Percentiles rank a stretch among this genome's conserved stretches.
Conservation (phyloP, 225 moss, liverwort and hornwort genomes). For the Marchantia polymorpha region DNA sequence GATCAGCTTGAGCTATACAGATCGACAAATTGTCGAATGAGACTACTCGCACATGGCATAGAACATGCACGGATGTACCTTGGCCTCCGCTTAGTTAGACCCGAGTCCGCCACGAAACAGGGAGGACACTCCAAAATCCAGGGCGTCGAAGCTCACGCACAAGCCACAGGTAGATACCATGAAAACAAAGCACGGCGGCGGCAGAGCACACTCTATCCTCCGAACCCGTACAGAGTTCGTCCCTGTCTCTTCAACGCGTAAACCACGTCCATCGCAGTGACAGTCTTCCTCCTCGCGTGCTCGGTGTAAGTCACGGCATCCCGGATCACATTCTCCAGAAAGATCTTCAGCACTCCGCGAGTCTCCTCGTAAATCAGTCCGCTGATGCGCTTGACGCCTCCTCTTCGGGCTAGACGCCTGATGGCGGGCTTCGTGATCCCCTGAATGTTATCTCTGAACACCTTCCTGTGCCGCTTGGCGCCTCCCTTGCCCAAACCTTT, state of each 20-base stretch:
- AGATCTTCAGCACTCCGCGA: conserved; percentile 33
- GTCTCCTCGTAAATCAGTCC: conserved; percentile 27
- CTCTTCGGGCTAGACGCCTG: conserved; percentile 17
- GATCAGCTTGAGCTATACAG: too few species aligned
- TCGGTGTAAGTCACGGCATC: conserved; percentile 30
- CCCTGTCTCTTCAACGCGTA: conserved; percentile 28
- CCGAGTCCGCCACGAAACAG: too few species aligned
- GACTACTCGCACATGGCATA: too few species aligned
- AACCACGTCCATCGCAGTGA: conserved; percentile 30
- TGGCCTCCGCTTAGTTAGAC: too few species aligned
- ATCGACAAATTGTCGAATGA: too few species aligned
- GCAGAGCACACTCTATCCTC: conserved; percentile 10
- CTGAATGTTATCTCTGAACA: conserved; percentile 33
- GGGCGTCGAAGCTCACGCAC: too few species aligned
- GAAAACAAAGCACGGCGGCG: too few species aligned
- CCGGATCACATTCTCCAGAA: conserved; percentile 45
- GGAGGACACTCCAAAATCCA: too few species aligned
- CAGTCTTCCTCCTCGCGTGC: conserved; percentile 25
- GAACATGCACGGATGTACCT: too few species aligned
- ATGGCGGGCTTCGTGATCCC: conserved; percentile 29
- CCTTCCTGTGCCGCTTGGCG: conserved; percentile 30
- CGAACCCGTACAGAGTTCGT: conserved; percentile 23
- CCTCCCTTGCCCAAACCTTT: conserved; percentile 31
- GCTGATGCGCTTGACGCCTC: conserved; percentile 28
- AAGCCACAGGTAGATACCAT: too few species aligned